Conservation (phyloP, 2,329 filamentous ascomycete genomes). For the Penicillium paneum region DNA sequence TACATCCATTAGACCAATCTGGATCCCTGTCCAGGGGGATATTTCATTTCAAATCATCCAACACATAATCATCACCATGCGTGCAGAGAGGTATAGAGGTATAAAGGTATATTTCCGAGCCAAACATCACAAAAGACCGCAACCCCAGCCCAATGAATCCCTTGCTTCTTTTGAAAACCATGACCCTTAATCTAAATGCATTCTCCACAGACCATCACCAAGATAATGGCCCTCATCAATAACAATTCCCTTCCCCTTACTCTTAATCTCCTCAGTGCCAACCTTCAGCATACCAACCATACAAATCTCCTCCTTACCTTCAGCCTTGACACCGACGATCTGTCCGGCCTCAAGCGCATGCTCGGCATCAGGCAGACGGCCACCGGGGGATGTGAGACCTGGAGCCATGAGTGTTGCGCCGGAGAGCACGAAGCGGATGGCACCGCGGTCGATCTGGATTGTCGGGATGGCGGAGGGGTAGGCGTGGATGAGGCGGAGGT, state of each 20-base stretch:
- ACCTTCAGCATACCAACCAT: conserved; percentile 79
- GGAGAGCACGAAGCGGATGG: conserved; percentile 91
- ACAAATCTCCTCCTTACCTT: conserved; percentile 90
- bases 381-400: conserved; percentile 79
- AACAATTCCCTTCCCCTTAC: conserved; percentile 88
- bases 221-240: conserved; percentile 92
- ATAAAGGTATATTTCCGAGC: neutral
- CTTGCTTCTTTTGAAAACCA: neutral
- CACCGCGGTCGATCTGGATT: conserved; percentile 88
- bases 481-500: conserved; percentile 83
- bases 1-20: neutral
- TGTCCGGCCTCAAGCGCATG: conserved; percentile 72
- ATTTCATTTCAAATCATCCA: conserved; percentile 9
- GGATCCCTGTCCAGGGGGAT: neutral
- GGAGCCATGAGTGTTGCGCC: conserved; percentile 96
- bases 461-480: conserved; percentile 81
- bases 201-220: conserved; percentile 87
- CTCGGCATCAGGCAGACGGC: conserved; percentile 64
- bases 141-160: neutral
- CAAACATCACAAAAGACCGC: neutral
- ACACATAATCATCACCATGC: conserved; percentile 5
- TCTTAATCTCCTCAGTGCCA: conserved; percentile 88
- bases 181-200: conserved; percentile 54
- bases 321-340: conserved; percentile 83
- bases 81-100: neutral